Base-by-base conservation (phyloP, 345 rosid species). In the Hibiscus tridactylites region DNA sequence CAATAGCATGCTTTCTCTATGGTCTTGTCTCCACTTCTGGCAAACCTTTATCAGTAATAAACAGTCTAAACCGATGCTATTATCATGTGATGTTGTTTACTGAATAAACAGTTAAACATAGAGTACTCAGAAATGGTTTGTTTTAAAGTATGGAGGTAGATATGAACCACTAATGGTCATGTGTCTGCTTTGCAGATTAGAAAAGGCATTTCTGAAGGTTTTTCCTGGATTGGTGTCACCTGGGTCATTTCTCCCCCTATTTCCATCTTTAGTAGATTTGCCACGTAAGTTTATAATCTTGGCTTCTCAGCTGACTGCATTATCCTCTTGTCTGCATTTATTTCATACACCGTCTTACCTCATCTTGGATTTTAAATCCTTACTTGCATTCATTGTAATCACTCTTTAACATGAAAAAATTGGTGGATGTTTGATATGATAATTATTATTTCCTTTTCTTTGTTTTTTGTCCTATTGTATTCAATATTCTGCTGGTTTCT, bases 161-260 rank as follows among this genome's bases (percentile, higher is more conserved):
- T 63, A 10, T 52, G 53, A 29, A 19, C 24, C 35, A 50, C 77
- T 74, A 53, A 81, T 52, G 12, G 2, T 70, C 11, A 26, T 73
- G 54, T 60, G 57, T 59, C 73, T 80, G 50, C 26, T 19, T 79
- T 80, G 82, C 87, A 94, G 98, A 79, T 83, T 89, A 78, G 92
- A 88, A 71, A 92, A 85, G 80, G 79, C 87, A 42, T 92, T 95
- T 80, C 76, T 84, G 77, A 83, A 83, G 84, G 73, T 88, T 76
- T 89, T 90, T 79, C 97, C 92, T 0, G 93, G 84, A 73, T 56
- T 92, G 78, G 87, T 89, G 57, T 90, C 99, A 59, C 83, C 92
- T 61, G 97, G 93, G 4, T 95, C 97, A 72, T 91, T 95, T 84
- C 97, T 95, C 75, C 97, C 97, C 31, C 81, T 92, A 9, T 89